Evolutionary conservation across 768 basidiomycete species (phyloP).

Genomic region (Tulasnella sp.): DNA sequence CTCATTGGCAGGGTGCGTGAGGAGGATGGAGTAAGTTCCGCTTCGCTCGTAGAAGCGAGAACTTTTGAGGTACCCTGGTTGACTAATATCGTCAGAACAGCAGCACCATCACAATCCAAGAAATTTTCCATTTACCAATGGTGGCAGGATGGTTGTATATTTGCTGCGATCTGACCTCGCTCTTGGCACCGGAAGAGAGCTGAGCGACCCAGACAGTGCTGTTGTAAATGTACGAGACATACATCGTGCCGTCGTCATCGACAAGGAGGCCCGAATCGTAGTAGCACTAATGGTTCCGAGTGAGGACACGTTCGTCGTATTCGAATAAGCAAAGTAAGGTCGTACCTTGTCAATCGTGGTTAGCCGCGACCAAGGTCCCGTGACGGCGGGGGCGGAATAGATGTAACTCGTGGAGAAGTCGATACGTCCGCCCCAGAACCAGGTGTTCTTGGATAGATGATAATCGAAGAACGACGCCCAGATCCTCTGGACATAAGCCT

Average conservation of each 20-base stretch:
- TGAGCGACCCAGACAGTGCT: neutral
- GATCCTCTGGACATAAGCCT: conserved; percentile 16
- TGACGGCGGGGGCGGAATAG: neutral
- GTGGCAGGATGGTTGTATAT: neutral
- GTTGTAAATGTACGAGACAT: neutral
- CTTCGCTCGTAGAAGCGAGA: conserved; percentile 11
- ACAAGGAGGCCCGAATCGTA: conserved; percentile 20
- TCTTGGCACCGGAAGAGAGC: too few species aligned
- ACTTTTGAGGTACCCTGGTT: conserved; percentile 4
- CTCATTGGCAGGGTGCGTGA: neutral
- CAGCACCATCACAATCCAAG: neutral
- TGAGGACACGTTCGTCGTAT: too few species aligned
- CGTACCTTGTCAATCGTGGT: too few species aligned
- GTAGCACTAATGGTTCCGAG: too few species aligned
- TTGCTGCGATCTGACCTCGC: too few species aligned
- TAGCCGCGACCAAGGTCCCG: conserved; percentile 4
- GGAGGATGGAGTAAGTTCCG: conserved; percentile 14
- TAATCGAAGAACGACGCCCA: conserved; percentile 17
- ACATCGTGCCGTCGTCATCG: conserved; percentile 7
- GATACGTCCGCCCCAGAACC: conserved; percentile 15
- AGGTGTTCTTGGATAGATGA: neutral
- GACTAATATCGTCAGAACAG: neutral
- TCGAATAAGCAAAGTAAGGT: too few species aligned
- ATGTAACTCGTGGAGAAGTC: conserved; percentile 4
- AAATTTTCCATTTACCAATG: neutral